Conservation (phyloP, 139 green algal species). For the Gonium pectorale region DNA sequence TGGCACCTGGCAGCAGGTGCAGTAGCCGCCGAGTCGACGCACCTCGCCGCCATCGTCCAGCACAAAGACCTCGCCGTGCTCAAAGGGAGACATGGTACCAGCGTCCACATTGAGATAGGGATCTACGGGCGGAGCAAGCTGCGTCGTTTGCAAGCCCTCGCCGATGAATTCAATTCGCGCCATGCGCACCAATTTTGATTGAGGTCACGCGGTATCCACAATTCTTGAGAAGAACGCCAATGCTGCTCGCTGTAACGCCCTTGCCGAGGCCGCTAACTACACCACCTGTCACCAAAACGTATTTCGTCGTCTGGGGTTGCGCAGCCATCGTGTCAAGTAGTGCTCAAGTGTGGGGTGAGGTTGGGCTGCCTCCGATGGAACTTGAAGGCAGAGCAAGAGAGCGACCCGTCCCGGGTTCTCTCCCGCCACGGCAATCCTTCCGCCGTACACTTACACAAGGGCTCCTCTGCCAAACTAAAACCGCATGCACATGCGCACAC, state of each 20-base stretch:
- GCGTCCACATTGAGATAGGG: constrained; percentile 99
- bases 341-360: no score
- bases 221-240: constrained; percentile 97
- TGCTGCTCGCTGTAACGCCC: constrained; percentile 94
- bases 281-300: constrained; percentile 96
- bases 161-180: not conserved
- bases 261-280: constrained; percentile 98
- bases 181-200: constrained; percentile 96
- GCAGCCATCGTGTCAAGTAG: not conserved
- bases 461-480: no score
- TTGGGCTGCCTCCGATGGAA: no score
- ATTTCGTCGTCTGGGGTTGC: constrained; percentile 95
- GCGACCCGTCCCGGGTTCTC: no score
- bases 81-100: constrained; percentile 99
- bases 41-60: constrained; percentile 98
- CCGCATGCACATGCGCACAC: no score
- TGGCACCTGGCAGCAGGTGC: not conserved
- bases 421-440: no score
- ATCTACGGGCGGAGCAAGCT: constrained; percentile 72
- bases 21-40: constrained; percentile 24
- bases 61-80: constrained; percentile 99
- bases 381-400: no score
- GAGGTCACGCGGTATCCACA: constrained; percentile 92
- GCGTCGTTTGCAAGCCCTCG: not conserved
- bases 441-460: no score